These are phyloP conservation scores for Knoxdaviesia capensis DNA, from an alignment of 2,329 filamentous ascomycete species.

Conservation along the genomic window DNA sequence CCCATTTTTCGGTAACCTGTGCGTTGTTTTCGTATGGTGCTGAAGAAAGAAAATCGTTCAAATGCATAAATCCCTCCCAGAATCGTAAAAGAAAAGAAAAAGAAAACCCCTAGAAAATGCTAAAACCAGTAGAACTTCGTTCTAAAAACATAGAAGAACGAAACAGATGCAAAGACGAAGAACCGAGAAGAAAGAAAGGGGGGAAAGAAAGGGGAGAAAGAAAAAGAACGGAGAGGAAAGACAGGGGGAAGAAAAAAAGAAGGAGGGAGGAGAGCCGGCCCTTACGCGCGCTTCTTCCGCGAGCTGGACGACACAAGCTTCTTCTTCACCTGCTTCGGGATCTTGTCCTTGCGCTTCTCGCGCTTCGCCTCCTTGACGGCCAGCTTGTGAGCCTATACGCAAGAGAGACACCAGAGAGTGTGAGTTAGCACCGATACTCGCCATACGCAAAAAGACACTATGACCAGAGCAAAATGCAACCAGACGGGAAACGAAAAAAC, in stretches of 20 bases:
- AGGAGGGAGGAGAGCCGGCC: not conserved
- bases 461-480: not conserved
- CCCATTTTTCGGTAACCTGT: too few relatives aligned
- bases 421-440: too few relatives aligned
- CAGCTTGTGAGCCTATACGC: slow-evolving; percentile 47
- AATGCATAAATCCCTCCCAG: too few relatives aligned
- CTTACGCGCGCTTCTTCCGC: slow-evolving; percentile 34
- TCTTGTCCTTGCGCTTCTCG: slow-evolving; percentile 84
- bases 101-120: too few relatives aligned
- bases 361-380: slow-evolving; percentile 90
- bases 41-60: not conserved
- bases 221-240: not conserved
- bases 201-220: not conserved
- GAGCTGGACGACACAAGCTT: slow-evolving; percentile 47
- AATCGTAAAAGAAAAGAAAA: too few relatives aligned
- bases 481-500: slow-evolving; percentile 6
- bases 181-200: not conserved
- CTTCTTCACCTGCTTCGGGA: slow-evolving; percentile 93
- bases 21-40: not conserved
- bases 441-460: too few relatives aligned
- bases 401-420: slow-evolving; percentile 8
- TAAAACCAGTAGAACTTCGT: too few relatives aligned
- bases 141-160: too few relatives aligned
- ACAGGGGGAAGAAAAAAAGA: not conserved
- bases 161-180: not conserved